Evolutionary conservation across 495 filamentous ascomycete genomes (phyloP).

Genomic region (Xylaria flabelliformis): DNA sequence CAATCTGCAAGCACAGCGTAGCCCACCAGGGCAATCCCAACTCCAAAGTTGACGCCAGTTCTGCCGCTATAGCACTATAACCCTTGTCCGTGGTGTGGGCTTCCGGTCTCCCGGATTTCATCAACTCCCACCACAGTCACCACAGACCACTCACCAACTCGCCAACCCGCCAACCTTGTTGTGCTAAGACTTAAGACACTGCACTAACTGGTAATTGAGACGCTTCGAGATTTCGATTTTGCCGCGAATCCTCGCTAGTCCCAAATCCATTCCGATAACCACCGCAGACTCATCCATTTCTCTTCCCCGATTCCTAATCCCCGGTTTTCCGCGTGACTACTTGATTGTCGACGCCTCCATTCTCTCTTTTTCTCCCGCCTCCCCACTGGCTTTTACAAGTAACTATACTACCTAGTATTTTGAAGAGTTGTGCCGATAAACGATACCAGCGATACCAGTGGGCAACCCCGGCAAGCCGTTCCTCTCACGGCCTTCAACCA

Average conservation of each 20-base stretch:
- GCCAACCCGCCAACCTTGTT: background rate
- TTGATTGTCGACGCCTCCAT: background rate
- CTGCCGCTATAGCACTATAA: slow-evolving; percentile 36
- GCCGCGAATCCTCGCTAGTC: slow-evolving; percentile 39
- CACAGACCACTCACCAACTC: background rate
- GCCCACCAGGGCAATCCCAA: background rate
- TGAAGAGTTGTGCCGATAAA: background rate
- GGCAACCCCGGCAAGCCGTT: slow-evolving; percentile 1
- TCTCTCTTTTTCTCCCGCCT: background rate
- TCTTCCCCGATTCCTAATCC: slow-evolving; percentile 7
- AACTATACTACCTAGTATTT: background rate
- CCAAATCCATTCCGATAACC: slow-evolving; percentile 20
- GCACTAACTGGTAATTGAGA: background rate
- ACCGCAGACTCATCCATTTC: slow-evolving; percentile 12
- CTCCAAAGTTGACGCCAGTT: background rate
- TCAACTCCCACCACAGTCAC: slow-evolving; percentile 1
- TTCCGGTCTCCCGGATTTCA: slow-evolving; percentile 45
- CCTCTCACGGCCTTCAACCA: background rate
- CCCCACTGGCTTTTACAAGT: background rate
- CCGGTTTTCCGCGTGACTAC: slow-evolving; percentile 1
- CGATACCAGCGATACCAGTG: background rate
- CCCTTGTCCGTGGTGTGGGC: slow-evolving; percentile 30
- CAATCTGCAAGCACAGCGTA: slow-evolving; percentile 6
- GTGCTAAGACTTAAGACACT: background rate
- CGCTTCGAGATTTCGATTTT: slow-evolving; percentile 33